phyloP scores from a whole-genome alignment of 2,329 filamentous ascomycete species.

The Trichoderma breve region DNA sequence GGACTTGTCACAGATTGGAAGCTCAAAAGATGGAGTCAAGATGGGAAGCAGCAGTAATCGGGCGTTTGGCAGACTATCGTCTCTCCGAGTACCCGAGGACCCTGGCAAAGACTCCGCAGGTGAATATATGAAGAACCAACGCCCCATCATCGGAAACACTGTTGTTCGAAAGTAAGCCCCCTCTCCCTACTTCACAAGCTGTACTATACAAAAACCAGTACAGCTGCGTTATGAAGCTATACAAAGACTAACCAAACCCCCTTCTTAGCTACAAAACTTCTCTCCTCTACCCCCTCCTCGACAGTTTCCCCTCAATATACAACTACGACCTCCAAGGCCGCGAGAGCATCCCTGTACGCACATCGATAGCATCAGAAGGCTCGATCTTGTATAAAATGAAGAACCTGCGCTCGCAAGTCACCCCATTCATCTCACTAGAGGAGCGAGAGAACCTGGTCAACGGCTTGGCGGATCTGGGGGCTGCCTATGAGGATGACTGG shows the following conservation, averaged over 20 bases:
- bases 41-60: conserved; percentile 19
- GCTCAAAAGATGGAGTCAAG: not conserved
- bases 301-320: conserved; percentile 82
- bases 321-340: conserved; percentile 38
- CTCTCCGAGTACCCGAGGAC: conserved; percentile 25
- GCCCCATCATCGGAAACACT: conserved; percentile 29
- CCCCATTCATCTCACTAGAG: conserved; percentile 64
- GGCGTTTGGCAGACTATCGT: conserved; percentile 32
- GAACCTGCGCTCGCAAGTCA: conserved; percentile 60
- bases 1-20: conserved; percentile 33
- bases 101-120: conserved; percentile 11
- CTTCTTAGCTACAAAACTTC: conserved; percentile 43
- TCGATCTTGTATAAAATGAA: conserved; percentile 69
- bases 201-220: too few relatives aligned
- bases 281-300: conserved; percentile 71
- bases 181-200: not conserved
- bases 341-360: conserved; percentile 43
- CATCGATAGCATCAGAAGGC: conserved; percentile 71
- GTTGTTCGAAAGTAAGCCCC: conserved; percentile 30
- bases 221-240: not conserved
- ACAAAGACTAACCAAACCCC: not conserved
- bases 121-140: conserved; percentile 15
- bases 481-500: conserved; percentile 89
- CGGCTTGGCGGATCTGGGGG: conserved; percentile 75
- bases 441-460: conserved; percentile 84